Evolutionary conservation across 495 filamentous ascomycete species (phyloP), one percentile per base, ranked within the genome.

Genomic region (Cetradonia linearis): DNA sequence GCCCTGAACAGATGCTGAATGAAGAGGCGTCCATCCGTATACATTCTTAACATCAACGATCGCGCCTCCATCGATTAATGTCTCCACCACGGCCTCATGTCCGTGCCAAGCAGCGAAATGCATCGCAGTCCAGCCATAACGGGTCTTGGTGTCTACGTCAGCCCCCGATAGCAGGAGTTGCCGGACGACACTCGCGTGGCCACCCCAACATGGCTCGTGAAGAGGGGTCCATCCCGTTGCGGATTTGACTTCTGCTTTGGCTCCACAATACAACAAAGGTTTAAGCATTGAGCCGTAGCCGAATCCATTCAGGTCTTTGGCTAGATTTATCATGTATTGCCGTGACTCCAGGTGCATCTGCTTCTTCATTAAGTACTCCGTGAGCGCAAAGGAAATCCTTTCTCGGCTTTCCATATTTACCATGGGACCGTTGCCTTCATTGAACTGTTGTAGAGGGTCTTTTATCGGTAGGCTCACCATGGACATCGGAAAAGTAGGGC

Each of bases 51-150:
- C 28, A 31, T 69, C 68, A 36, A 67, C 56, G 14, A 62, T 47
- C 14, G 59, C 62, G 20, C 67, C 66, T 3, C 56, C 56, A 13
- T 65, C 64, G 11, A 73, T 27, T 9, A 73, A 50, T 10, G 65
- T 54, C 23, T 66, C 50, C 5, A 70, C 63, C 20, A 62, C 61
- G 25, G 62, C 54, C 30, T 66, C 55, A 61, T 72, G 66, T 1
- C 72, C 70, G n/a, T 66, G 66, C 23, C 44, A 40, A 27, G 69
- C 67, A 10, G 69, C 69, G 14, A 59, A 48, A 38, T 67, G 63
- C 2, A 73, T 57, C 5, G 69, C 66, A 8, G 64, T 70, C 50
- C 50, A 54, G 13, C 50, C 50, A 25, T 33, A 54, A 34, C 50
- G 30, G 3, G 50, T 54, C 31, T 54, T 31, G 20, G 50, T 30